Base-by-base conservation (phyloP, 306 rosid species). In the Phaseolus lunatus region DNA sequence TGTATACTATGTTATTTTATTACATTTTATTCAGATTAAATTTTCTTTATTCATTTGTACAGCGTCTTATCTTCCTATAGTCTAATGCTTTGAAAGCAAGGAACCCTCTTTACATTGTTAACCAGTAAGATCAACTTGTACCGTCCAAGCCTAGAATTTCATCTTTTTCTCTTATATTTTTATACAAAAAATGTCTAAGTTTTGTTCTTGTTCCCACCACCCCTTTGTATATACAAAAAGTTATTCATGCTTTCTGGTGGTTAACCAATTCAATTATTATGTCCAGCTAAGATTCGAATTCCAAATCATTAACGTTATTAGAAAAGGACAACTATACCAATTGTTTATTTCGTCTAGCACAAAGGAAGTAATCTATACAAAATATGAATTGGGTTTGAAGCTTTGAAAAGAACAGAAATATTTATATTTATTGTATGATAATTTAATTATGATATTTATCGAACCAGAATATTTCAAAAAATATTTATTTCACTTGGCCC, bases 1-100 rank as follows among this genome's bases (percentile, higher is more conserved):
- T 65, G 70, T 44, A 76, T 70, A 71, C 64, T 16, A 41, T 84
- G 76, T 62, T 47, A 45, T 80, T 20, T 72, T 7, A 48, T 44
- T 22, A 20, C 3, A 44, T n/a, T 14, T 11, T 15, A 41, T 58
- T 39, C 10, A 27, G 20, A 16, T 63, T 0, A 48, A 9, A 15
- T 58, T 75, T 68, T 43, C 61, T 75, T 67, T 58, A 26, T 70
- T 70, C 71, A 67, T 20, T 9, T 33, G 20, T 57, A 57, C 15
- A 48, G 58, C 72, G 33, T n/a, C n/a, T n/a, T n/a, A n/a, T n/a
- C n/a, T n/a, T n/a, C n/a, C n/a, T n/a, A n/a, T n/a, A n/a, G n/a
- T 44, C 47, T 18, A 44, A 13, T 62, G 62, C 71, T 13, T 31
- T 18, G 37, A 27, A 44, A 5, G 2, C 13, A 27, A 45, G 48